Conservation (phyloP, 495 filamentous ascomycete genomes). For the Hypomontagnella submonticulosa region DNA sequence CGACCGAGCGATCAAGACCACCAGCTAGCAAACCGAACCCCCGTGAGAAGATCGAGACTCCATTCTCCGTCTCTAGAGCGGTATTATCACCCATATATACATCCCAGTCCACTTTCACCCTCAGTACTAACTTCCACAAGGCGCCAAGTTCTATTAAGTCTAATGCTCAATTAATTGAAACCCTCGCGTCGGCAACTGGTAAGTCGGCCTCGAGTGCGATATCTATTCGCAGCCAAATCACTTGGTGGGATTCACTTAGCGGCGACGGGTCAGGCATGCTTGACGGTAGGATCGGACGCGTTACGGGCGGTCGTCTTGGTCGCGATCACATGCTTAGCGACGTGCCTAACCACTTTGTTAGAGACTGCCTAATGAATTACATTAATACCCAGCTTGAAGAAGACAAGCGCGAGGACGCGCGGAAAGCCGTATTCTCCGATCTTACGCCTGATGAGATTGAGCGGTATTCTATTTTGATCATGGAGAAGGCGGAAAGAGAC, state of each 20-base stretch:
- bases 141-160: slow-evolving; percentile 15
- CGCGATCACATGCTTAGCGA: slow-evolving; percentile 28
- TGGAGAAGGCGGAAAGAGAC: not conserved
- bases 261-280: not conserved
- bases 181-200: slow-evolving; percentile 6
- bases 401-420: slow-evolving; percentile 14
- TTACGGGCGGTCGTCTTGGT: slow-evolving; percentile 26
- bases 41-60: slow-evolving; percentile 3
- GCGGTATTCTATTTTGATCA: slow-evolving; percentile 26
- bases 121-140: slow-evolving; percentile 12
- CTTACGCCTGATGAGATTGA: slow-evolving; percentile 23
- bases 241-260: slow-evolving; percentile 2
- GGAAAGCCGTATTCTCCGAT: slow-evolving; percentile 28
- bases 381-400: slow-evolving; percentile 23
- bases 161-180: slow-evolving; percentile 30
- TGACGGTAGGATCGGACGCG: not conserved
- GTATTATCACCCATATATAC: slow-evolving; percentile 3
- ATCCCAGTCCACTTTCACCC: not conserved
- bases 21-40: not conserved
- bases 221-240: slow-evolving; percentile 8
- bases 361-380: slow-evolving; percentile 32
- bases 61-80: slow-evolving; percentile 23
- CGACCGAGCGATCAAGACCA: not conserved
- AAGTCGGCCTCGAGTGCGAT: not conserved
- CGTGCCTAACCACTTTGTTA: slow-evolving; percentile 28